Base-by-base conservation (phyloP, 108 stramenopile species). In the Bacterosira constricta region DNA sequence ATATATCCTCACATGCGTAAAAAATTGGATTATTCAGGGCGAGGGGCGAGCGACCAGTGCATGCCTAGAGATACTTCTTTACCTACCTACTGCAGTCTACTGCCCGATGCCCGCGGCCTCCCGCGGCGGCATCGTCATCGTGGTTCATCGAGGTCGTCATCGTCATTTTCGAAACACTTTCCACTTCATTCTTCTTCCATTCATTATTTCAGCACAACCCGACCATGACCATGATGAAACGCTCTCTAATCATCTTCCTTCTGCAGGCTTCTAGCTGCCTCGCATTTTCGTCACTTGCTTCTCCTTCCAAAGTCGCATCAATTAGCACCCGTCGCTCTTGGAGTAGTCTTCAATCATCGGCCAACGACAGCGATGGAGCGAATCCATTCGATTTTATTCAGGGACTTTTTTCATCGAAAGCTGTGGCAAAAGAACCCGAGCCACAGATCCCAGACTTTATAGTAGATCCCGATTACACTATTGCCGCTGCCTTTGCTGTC, bases 381-480 rank as follows among this genome's bases (percentile, higher is more conserved):
- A 38, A 53, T 15, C 53, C 56, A 25, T 49, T 58, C 32, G 69
- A 56, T 38, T 57, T 69, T 32, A 23, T 57, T 3, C 44, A 69
- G n/a, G 41, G 54, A 25, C 13, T 57, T 30, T 49, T 58, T 20
- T 32, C 54, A 58, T 39, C 51, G 6, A 42, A 15, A 3, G 31
- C 36, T 3, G 46, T 35, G 42, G 41, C 69, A 20, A 80, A 69
- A 17, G 58, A 84, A 32, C 54, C 76, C 66, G 38, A 74, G 60
- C 59, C 77, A 31, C 29, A 69, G 26, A 41, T 77, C 27, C 54
- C 79, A 8, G 82, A 82, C 32, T 50, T 46, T 0, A 69, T 85
- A 15, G 80, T 88, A 21, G 86, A 86, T 54, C 67, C 74, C 36
- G 86, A 88, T 66, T 91, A 72, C 73, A 85, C 73, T 27, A 21